These are phyloP conservation scores for Trichoderma harzianum DNA, from an alignment of 2,329 filamentous ascomycete species.

Conservation along the genomic window DNA sequence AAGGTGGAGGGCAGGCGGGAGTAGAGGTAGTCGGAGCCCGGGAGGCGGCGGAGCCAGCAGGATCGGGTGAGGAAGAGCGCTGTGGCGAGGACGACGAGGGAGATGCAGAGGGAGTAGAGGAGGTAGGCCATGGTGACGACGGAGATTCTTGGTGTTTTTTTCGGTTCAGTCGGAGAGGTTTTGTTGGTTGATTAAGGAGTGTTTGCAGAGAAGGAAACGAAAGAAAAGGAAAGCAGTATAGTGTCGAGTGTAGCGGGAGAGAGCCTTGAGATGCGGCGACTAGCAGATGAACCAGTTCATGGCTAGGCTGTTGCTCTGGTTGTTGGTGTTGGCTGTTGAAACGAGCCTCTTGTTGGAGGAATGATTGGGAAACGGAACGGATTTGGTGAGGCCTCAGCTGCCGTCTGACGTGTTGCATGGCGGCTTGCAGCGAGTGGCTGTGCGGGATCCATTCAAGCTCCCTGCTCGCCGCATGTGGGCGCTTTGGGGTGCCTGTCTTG, in stretches of 20 bases:
- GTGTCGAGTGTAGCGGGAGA: not conserved
- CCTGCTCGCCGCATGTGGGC: conserved; percentile 5
- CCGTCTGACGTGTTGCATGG: conserved; percentile 12
- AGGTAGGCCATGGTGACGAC: conserved; percentile 66
- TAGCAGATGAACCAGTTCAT: conserved; percentile 18
- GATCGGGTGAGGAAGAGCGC: conserved; percentile 76
- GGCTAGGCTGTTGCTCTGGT: not conserved
- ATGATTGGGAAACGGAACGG: not conserved
- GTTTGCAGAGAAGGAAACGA: not conserved
- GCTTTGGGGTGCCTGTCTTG: not conserved
- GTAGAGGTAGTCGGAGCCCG: conserved; percentile 64
- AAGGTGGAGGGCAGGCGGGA: conserved; percentile 74
- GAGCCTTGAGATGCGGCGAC: conserved; percentile 3
- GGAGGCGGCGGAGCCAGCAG: conserved; percentile 67
- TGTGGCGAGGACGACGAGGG: conserved; percentile 68
- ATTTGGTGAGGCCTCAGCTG: conserved; percentile 12
- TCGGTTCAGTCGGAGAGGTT: not conserved
- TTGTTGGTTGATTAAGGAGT: not conserved
- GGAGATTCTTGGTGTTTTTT: not conserved
- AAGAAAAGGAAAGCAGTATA: not conserved
- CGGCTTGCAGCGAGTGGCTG: conserved; percentile 1
- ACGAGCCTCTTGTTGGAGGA: not conserved
- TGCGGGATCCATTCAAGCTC: conserved; percentile 11
- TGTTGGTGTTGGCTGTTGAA: not conserved
- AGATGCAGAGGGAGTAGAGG: conserved; percentile 72